A percentile compares a stretch with the other conserved stretches of the same genome.
Evolutionary conservation across 169 alveolate species (phyloP).

Genomic region (Plasmodium inui): DNA sequence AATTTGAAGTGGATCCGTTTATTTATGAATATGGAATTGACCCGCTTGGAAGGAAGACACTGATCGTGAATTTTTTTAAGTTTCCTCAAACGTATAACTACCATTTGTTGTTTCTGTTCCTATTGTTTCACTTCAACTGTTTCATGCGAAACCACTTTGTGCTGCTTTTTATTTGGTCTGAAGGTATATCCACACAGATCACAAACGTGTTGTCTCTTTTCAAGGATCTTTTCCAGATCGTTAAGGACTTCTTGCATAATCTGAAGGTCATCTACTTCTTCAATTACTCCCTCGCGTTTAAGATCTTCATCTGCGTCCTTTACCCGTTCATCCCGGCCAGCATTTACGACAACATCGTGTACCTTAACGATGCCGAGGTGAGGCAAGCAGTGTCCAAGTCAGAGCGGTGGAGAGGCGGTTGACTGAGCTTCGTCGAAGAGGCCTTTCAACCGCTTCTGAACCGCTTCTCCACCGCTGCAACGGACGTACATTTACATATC

Average conservation of each 20-base stretch:
- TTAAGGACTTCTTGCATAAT: constrained; percentile 32
- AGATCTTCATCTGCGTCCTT: constrained; percentile 32
- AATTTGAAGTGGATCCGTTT: constrained; percentile 19
- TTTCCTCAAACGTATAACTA: constrained; percentile 38
- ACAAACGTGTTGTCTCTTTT: constrained; percentile 51
- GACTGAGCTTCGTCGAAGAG: no score
- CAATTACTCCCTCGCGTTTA: constrained; percentile 40
- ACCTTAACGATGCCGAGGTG: constrained; percentile 18
- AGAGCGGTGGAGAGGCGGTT: neutral
- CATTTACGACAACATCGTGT: constrained; percentile 26
- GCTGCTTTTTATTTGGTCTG: constrained; percentile 33
- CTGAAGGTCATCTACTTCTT: constrained; percentile 40
- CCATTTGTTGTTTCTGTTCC: constrained; percentile 18
- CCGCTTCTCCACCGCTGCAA: neutral
- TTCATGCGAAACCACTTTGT: constrained; percentile 56
- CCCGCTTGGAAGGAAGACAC: constrained; percentile 22
- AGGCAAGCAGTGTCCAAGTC: neutral
- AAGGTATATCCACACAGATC: constrained; percentile 13
- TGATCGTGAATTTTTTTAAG: constrained; percentile 31
- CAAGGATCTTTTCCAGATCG: constrained; percentile 38
- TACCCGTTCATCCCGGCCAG: constrained; percentile 53
- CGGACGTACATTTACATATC: neutral
- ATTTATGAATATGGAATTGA: constrained; percentile 45
- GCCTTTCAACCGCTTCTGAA: no score
- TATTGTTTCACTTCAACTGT: constrained; percentile 32